Evolutionary conservation across 2,329 filamentous ascomycete species (phyloP).

Genomic region (Bipolaris cookei): DNA sequence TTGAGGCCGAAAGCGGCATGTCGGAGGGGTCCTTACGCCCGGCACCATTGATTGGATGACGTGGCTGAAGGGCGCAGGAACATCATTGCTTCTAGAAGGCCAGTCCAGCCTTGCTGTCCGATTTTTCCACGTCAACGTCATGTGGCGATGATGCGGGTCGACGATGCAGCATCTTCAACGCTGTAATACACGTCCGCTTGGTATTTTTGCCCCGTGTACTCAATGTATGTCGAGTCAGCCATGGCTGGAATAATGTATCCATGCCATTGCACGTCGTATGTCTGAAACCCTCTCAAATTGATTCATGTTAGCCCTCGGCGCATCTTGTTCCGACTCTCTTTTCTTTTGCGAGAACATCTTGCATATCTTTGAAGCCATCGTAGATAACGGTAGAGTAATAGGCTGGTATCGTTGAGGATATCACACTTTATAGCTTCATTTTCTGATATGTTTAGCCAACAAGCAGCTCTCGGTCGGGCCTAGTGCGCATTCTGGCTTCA

Average conservation of each 20-base stretch:
- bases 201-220: background rate
- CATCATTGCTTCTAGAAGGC: constrained; percentile 10
- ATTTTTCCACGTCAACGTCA: background rate
- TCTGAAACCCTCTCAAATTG: background rate
- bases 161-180: background rate
- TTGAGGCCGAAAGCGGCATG: constrained; percentile 28
- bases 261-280: background rate
- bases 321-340: background rate
- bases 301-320: background rate
- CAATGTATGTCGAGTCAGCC: background rate
- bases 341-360: background rate
- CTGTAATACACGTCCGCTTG: background rate
- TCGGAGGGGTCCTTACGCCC: constrained; percentile 3
- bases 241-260: background rate
- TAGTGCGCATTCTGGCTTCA: no score
- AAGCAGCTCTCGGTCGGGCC: no score
- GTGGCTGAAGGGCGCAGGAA: background rate
- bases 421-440: no score
- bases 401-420: no score
- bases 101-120: background rate
- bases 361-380: no score
- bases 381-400: no score
- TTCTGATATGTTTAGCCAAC: no score
- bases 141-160: background rate
- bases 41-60: background rate